A percentile compares a stretch with the other conserved stretches of the same genome.
phyloP scores from a whole-genome alignment of 2,329 filamentous ascomycete genomes.

The Exophiala sp. region DNA sequence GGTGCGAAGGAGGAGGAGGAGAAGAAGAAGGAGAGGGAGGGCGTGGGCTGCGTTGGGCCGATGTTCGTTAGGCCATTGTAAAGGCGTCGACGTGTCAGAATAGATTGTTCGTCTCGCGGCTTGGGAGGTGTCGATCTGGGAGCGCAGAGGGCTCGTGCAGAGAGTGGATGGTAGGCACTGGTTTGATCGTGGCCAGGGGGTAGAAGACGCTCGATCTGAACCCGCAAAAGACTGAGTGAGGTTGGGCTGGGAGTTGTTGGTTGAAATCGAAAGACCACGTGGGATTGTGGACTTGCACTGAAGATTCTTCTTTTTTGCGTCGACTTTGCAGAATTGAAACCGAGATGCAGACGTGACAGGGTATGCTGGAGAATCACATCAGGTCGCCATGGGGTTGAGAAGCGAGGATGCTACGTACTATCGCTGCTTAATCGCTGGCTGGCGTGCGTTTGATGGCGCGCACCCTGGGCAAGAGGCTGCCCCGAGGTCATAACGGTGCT shows the following conservation, averaged over 20 bases:
- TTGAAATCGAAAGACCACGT: background rate
- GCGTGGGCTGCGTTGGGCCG: background rate
- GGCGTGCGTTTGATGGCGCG: background rate
- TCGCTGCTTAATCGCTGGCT: background rate
- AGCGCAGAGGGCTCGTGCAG: slow-evolving; percentile 1
- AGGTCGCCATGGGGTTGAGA: background rate
- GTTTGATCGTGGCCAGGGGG: background rate
- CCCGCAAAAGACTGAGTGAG: background rate
- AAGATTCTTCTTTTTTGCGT: background rate
- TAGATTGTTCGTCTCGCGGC: background rate
- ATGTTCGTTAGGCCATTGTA: background rate
- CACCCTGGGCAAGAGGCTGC: background rate
- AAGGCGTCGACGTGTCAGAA: background rate
- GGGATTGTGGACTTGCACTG: background rate
- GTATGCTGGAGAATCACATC: background rate
- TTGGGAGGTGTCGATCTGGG: background rate
- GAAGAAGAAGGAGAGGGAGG: background rate
- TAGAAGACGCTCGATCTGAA: background rate
- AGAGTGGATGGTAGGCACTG: background rate
- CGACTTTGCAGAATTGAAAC: background rate
- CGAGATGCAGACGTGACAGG: background rate
- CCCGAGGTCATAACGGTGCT: background rate
- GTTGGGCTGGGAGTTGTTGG: background rate
- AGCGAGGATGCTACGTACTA: background rate
- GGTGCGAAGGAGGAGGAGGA: background rate